phyloP scores from a whole-genome alignment of 2,329 filamentous ascomycete genomes.

The Ophiostoma sp. region DNA sequence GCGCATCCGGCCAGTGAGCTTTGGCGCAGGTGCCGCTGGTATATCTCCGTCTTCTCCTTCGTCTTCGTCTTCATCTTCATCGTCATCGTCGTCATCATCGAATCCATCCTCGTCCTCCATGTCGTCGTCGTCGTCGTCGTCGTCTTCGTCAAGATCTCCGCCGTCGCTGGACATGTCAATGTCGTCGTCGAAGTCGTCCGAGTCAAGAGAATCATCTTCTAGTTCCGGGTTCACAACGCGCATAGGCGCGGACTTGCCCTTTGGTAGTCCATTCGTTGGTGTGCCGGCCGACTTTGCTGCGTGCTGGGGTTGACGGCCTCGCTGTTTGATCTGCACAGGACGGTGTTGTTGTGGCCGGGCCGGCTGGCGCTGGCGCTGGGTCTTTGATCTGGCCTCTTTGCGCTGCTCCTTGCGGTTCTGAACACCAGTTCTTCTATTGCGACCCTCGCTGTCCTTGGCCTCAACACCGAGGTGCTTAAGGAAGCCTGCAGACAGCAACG shows the following conservation, averaged over 20 bases:
- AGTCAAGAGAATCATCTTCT: constrained; percentile 19
- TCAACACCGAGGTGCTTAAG: constrained; percentile 37
- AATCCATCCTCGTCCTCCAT: constrained; percentile 22
- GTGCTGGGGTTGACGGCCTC: background rate
- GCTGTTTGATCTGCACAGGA: background rate
- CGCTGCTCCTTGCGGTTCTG: constrained; percentile 36
- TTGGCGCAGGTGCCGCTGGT: constrained; percentile 20
- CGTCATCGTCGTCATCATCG: constrained; percentile 25
- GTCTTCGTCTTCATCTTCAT: constrained; percentile 24
- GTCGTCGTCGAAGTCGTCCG: constrained; percentile 24
- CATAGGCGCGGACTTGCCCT: constrained; percentile 11
- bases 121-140: constrained; percentile 28
- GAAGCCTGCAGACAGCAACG: constrained; percentile 25
- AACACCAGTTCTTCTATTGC: background rate
- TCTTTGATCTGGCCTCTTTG: constrained; percentile 59
- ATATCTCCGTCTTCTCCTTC: constrained; percentile 30
- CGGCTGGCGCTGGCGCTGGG: constrained; percentile 28
- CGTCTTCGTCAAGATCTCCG: constrained; percentile 25
- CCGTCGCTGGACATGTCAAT: constrained; percentile 26
- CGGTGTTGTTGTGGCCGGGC: background rate
- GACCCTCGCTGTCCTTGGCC: constrained; percentile 22
- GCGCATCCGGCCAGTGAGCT: constrained; percentile 41
- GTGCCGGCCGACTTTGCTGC: background rate
- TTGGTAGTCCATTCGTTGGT: background rate
- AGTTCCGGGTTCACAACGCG: constrained; percentile 12